A percentile compares a stretch with the other conserved stretches of the same genome.
phyloP scores from a whole-genome alignment of 768 basidiomycete species.

The Daedaleopsis sinensis region DNA sequence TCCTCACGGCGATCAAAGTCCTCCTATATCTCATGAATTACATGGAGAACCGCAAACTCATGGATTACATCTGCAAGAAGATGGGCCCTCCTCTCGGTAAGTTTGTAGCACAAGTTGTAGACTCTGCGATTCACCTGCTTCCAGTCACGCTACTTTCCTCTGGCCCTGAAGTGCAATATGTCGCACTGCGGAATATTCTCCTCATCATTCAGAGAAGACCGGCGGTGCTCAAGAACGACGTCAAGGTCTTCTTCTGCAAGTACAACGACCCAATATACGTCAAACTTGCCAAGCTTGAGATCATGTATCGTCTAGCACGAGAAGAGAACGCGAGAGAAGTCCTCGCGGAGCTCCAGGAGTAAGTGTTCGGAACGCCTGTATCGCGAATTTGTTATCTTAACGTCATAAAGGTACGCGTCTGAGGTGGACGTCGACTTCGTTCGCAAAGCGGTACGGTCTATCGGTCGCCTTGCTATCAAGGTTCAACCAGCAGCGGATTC shows the following conservation, averaged over 20 bases:
- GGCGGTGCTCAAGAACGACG: slow-evolving; percentile 91
- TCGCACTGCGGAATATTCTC: slow-evolving; percentile 93
- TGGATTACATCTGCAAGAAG: slow-evolving; percentile 93
- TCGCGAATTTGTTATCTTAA: not conserved
- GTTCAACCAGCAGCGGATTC: slow-evolving; percentile 86
- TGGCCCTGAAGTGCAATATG: slow-evolving; percentile 98
- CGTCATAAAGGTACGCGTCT: slow-evolving; percentile 80
- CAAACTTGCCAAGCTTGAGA: slow-evolving; percentile 96
- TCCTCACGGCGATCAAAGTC: slow-evolving; percentile 96
- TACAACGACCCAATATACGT: slow-evolving; percentile 99
- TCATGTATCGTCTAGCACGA: slow-evolving; percentile 97
- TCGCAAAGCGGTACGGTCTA: slow-evolving; percentile 95
- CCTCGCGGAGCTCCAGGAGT: slow-evolving; percentile 94
- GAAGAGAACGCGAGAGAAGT: slow-evolving; percentile 94
- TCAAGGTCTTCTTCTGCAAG: slow-evolving; percentile 99
- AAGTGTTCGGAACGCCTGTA: slow-evolving; percentile 25
- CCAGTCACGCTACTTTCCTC: slow-evolving; percentile 94
- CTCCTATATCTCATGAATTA: slow-evolving; percentile 98
- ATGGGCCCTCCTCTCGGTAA: slow-evolving; percentile 97
- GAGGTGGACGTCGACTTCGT: slow-evolving; percentile 99
- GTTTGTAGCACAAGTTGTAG: slow-evolving; percentile 5
- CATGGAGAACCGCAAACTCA: slow-evolving; percentile 86
- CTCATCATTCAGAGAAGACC: slow-evolving; percentile 97
- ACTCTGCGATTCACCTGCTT: slow-evolving; percentile 1
- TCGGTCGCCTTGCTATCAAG: slow-evolving; percentile 98